phyloP scores from a whole-genome alignment of 2,329 filamentous ascomycete genomes.

The Zymoseptoria ardabiliae region DNA sequence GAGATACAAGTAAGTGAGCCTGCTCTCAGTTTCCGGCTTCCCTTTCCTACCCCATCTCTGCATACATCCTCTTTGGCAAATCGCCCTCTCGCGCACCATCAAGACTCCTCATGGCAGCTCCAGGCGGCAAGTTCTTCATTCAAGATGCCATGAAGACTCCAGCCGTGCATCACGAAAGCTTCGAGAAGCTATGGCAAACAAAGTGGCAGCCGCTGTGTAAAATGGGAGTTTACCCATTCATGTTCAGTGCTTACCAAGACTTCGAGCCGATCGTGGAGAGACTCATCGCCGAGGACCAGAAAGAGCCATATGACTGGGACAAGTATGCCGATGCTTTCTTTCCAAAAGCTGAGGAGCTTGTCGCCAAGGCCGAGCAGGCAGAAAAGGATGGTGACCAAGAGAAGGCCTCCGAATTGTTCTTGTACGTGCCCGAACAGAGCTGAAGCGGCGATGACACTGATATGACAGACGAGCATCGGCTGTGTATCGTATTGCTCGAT shows the following conservation, averaged over 20 bases:
- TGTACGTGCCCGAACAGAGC: slow-evolving; percentile 30
- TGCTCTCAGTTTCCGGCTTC: not conserved
- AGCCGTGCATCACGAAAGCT: slow-evolving; percentile 42
- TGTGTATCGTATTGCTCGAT: slow-evolving; percentile 66
- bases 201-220: slow-evolving; percentile 60
- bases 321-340: slow-evolving; percentile 58
- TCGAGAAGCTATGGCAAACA: slow-evolving; percentile 56
- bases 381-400: slow-evolving; percentile 41
- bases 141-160: slow-evolving; percentile 37
- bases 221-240: slow-evolving; percentile 57
- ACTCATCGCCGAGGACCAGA: slow-evolving; percentile 53
- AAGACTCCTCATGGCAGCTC: slow-evolving; percentile 17
- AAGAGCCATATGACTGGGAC: slow-evolving; percentile 56
- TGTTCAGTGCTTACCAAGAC: slow-evolving; percentile 61
- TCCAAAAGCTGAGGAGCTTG: slow-evolving; percentile 52
- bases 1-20: not conserved
- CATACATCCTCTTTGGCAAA: not conserved
- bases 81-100: not conserved
- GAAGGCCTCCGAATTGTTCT: slow-evolving; percentile 54
- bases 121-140: slow-evolving; percentile 36
- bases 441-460: not conserved
- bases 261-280: slow-evolving; percentile 62
- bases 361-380: slow-evolving; percentile 44
- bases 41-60: not conserved
- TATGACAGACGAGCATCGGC: slow-evolving; percentile 53